A percentile compares a stretch with the other conserved stretches of the same genome.
phyloP scores from a whole-genome alignment of 2,329 filamentous ascomycete genomes.

The Pseudogymnoascus sp. region DNA sequence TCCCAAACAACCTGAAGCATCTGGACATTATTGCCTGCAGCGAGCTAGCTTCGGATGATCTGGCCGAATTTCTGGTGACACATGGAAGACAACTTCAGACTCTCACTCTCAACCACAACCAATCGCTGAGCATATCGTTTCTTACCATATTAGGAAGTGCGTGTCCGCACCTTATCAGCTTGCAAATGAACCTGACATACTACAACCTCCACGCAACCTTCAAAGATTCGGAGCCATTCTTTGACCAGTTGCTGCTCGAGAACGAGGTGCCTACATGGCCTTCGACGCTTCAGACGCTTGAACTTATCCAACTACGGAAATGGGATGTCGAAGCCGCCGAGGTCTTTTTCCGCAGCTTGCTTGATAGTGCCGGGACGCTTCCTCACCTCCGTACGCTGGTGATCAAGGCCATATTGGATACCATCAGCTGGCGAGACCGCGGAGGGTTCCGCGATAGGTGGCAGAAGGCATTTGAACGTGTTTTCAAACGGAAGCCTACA shows the following conservation, averaged over 20 bases:
- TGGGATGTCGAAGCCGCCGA: conserved; percentile 65
- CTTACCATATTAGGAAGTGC: conserved; percentile 55
- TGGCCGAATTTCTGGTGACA: conserved; percentile 57
- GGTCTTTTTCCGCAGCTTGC: conserved; percentile 71
- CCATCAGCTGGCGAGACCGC: conserved; percentile 71
- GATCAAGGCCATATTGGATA: conserved; percentile 71
- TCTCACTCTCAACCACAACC: conserved; percentile 70
- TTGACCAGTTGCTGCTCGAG: conserved; percentile 57
- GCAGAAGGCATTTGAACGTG: conserved; percentile 60
- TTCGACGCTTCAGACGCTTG: conserved; percentile 58
- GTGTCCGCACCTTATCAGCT: conserved; percentile 63
- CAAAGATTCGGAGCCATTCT: conserved; percentile 68
- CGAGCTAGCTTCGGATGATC: conserved; percentile 59
- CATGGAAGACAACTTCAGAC: conserved; percentile 62
- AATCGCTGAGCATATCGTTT: conserved; percentile 69
- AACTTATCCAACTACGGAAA: conserved; percentile 70
- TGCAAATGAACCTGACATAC: conserved; percentile 74
- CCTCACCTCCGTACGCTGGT: conserved; percentile 61
- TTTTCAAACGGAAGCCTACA: conserved; percentile 51
- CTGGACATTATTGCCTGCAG: conserved; percentile 76
- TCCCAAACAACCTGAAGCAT: conserved; percentile 59
- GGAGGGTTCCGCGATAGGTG: conserved; percentile 73
- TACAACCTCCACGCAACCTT: conserved; percentile 62
- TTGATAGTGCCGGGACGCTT: conserved; percentile 61
- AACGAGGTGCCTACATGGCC: conserved; percentile 75